These are phyloP conservation scores for Dicorynia guianensis DNA, from an alignment of 306 rosid species.

Conservation along the genomic window DNA sequence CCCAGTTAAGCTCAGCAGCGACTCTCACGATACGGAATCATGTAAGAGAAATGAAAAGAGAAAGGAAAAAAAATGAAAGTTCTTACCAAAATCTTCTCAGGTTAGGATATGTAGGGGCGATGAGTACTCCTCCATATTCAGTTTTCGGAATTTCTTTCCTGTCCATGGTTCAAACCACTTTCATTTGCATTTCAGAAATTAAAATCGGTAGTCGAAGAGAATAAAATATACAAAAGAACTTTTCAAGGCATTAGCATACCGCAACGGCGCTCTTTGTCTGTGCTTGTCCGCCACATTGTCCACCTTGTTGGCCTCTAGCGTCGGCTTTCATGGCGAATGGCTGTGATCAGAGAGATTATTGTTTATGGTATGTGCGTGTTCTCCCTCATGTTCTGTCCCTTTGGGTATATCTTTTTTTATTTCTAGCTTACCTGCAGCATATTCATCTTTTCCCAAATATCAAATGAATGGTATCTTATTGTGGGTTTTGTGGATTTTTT, in stretches of 20 bases:
- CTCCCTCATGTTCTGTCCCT: constrained; percentile 36
- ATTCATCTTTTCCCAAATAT: neutral
- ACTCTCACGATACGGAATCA: constrained; percentile 27
- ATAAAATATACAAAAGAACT: neutral
- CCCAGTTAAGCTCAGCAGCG: constrained; percentile 44
- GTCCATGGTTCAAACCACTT: constrained; percentile 11
- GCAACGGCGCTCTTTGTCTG: neutral
- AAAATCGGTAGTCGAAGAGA: neutral
- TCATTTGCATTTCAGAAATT: neutral
- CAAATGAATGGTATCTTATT: constrained; percentile 1
- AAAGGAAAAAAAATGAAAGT: too few relatives aligned
- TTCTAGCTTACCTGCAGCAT: neutral
- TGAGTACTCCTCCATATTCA: constrained; percentile 19
- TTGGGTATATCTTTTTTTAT: constrained; percentile 30
- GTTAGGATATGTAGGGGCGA: neutral
- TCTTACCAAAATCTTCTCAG: too few relatives aligned
- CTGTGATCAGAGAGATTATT: constrained; percentile 30
- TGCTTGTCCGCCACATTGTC: constrained; percentile 12
- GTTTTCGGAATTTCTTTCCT: constrained; percentile 19
- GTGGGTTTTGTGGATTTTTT: neutral
- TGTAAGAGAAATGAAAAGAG: neutral
- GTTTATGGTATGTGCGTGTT: constrained; percentile 54
- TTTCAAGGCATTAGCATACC: constrained; percentile 16
- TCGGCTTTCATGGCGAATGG: constrained; percentile 50
- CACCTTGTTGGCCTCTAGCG: neutral